Base-by-base conservation (phyloP, 371 early-diverging fungal genomes). In the Syncephalis plumigaleata region DNA sequence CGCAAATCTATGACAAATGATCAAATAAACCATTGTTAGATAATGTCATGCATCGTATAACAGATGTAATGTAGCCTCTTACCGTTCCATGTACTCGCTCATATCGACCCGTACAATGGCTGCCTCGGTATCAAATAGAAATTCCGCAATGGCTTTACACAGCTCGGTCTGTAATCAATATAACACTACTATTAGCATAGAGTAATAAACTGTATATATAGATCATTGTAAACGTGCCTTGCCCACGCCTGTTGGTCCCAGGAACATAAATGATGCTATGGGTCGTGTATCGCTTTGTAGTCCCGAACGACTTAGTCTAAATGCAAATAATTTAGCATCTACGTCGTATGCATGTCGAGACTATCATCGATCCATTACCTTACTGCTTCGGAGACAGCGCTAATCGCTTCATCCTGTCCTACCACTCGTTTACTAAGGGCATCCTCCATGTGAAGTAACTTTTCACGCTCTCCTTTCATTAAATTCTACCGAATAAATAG, bases 171-270 rank as follows among this genome's bases (percentile, higher is more conserved):
- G 31, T 31, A 11, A 11, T 31, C 31, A 31, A 31, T 31, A 31
- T n/a, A n/a, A n/a, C n/a, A n/a, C n/a, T n/a, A n/a, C n/a, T n/a
- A n/a, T n/a, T n/a, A 77, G 60, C 75, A 65, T 42, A 63, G 64
- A 20, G 36, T 27, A 48, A 26, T 16, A 9, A 24, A n/a, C n/a
- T 20, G 23, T 38, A 53, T 11, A 20, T 1, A 20, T 13, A 1
- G 4, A 39, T 9, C 24, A 16, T 24, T 9, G 15, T 61, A 57
- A 15, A 11, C 31, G 7, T 31, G 81, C 82, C 56, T 86, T 86
- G 49, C 85, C 84, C 24, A 87, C 87, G 55, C 95, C 95, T 13
- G 89, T 91, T 17, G 91, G 90, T 27, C 93, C 95, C 17, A 91
- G 65, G 70, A 94, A 91, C 62, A 94, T 65, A 57, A 94, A 91